These are phyloP conservation scores for Aegilops umbellulata DNA, from an alignment of 176 grass and related monocot genomes.

Conservation along the genomic window DNA sequence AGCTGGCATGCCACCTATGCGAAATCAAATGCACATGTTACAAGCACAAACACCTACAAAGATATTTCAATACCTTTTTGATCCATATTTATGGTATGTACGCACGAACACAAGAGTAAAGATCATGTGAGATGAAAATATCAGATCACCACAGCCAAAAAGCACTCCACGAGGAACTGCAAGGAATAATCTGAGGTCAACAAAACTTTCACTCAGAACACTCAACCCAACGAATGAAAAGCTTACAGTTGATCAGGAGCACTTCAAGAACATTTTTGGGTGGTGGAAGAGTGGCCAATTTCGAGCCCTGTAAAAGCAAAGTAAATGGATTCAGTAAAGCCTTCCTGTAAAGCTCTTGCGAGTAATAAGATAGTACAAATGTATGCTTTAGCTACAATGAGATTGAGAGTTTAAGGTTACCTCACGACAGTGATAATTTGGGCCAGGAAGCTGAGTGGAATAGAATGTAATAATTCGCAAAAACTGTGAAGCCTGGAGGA, in stretches of 20 bases:
- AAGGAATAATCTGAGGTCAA: constrained; percentile 30
- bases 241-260: constrained; percentile 88
- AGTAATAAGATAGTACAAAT: background rate
- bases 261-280: constrained; percentile 79
- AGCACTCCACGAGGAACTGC: constrained; percentile 91
- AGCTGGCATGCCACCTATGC: background rate
- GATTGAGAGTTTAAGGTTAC: constrained; percentile 32
- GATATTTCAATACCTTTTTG: constrained; percentile 61
- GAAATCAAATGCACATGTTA: background rate
- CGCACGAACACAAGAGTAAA: constrained; percentile 93
- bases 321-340: background rate
- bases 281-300: constrained; percentile 63
- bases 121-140: constrained; percentile 99
- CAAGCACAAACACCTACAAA: background rate
- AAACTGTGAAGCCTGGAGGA: constrained; percentile 71
- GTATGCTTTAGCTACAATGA: background rate
- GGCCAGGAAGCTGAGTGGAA: constrained; percentile 96
- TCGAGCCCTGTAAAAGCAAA: constrained; percentile 65
- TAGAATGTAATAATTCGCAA: constrained; percentile 90
- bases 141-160: constrained; percentile 94
- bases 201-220: background rate
- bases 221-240: background rate
- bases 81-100: constrained; percentile 94
- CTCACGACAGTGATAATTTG: constrained; percentile 97
- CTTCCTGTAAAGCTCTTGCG: background rate